Base-by-base conservation (phyloP, 768 basidiomycete species). In the Piloderma croceum region DNA sequence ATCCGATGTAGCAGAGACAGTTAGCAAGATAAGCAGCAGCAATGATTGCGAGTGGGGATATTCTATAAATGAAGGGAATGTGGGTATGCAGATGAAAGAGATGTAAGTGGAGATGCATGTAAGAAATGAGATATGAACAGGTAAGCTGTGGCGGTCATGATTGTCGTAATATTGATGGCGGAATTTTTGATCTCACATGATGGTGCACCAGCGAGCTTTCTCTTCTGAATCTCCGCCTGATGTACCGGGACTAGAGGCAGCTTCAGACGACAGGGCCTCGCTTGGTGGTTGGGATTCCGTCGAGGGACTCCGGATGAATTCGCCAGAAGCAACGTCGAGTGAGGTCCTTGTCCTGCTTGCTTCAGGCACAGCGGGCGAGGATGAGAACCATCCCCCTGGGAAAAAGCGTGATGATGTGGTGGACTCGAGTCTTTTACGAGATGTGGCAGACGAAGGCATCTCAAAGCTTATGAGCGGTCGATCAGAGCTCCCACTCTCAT, bases 341-440 rank as follows among this genome's bases (percentile, higher is more conserved):
- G 75, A 77, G 6, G 74, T 15, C 15, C n/a, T n/a, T n/a, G n/a
- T 46, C 33, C 73, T 58, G 33, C 64, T 68, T 49, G 70, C 65
- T 20, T 57, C 54, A 1, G 68, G 63, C 4, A 62, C 48, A 50
- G 66, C 70, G 19, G 60, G 54, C 15, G 66, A 51, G 29, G 54
- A 52, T 11, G 57, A 59, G 53, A 61, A 60, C 76, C 76, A 77
- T 2, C 69, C 73, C 24, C 77, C 77, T 7, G 74, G 75, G 68
- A 77, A 74, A 59, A 72, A 70, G 34, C 70, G 63, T 10, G 74
- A 76, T n/a, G 77, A 77, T 3, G 74, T 61, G 1, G 73, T 71
- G 7, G 76, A 76, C 50, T 74, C 73, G n/a, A 69, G 61, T 36
- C 74, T 60, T 2, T 60, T 61, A 11, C 49, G 74, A 69, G 43